A percentile compares a stretch with the other conserved stretches of the same genome.
These are phyloP conservation scores for Ceratobasidium sp. DNA, from an alignment of 1,284 basidiomycete species.

Conservation along the genomic window DNA sequence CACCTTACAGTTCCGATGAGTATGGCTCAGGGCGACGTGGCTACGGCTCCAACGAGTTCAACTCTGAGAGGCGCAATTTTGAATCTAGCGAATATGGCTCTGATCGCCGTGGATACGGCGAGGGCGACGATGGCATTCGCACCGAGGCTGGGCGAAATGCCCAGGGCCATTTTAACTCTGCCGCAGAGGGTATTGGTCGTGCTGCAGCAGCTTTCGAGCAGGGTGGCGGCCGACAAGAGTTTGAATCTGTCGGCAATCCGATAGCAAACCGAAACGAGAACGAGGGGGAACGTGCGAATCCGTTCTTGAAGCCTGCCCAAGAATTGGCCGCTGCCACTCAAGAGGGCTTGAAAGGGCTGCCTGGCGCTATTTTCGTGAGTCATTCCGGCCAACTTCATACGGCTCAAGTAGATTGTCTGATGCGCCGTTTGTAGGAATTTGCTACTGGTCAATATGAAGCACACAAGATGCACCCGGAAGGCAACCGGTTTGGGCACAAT, in stretches of 20 bases:
- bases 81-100: constrained; percentile 2
- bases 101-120: background rate
- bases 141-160: constrained; percentile 27
- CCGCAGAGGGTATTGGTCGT: constrained; percentile 17
- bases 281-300: constrained; percentile 6
- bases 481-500: background rate
- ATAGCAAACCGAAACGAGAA: constrained; percentile 15
- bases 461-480: constrained; percentile 14
- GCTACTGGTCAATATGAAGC: constrained; percentile 31
- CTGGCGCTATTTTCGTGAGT: constrained; percentile 34
- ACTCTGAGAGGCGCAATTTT: no score
- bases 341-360: constrained; percentile 26
- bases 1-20: background rate
- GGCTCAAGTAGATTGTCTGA: background rate
- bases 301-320: constrained; percentile 28
- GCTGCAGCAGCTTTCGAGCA: constrained; percentile 24
- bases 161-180: constrained; percentile 17
- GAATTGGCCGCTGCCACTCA: constrained; percentile 23
- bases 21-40: background rate
- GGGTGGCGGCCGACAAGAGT: constrained; percentile 14
- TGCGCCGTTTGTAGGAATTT: constrained; percentile 15
- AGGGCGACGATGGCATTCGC: background rate
- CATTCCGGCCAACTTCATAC: no score
- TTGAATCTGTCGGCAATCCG: constrained; percentile 23
- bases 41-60: background rate